Conservation (phyloP, 768 basidiomycete genomes). For the Tulasnella sp. region DNA sequence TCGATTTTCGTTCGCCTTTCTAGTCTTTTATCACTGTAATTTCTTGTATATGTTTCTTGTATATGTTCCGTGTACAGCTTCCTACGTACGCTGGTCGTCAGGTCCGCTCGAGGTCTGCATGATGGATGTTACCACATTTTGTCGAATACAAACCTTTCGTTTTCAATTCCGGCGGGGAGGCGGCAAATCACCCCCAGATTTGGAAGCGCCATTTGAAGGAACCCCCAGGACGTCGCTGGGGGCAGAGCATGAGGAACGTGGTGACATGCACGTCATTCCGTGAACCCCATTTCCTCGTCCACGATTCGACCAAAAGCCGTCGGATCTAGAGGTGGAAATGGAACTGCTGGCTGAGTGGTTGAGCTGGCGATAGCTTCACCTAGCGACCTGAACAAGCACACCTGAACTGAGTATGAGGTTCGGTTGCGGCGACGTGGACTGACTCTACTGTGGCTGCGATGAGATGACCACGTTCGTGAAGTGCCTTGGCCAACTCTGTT, state of each 20-base stretch:
- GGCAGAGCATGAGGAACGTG: not conserved
- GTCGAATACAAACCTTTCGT: too few species aligned
- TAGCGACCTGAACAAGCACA: conserved; percentile 39
- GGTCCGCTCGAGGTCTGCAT: not conserved
- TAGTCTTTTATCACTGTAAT: not conserved
- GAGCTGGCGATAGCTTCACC: conserved; percentile 53
- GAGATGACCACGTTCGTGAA: conserved; percentile 58
- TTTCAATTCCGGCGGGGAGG: too few species aligned
- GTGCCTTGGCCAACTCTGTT: conserved; percentile 71
- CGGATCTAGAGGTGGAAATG: conserved; percentile 68
- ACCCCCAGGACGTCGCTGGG: too few species aligned
- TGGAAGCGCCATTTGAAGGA: too few species aligned
- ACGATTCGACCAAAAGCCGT: conserved; percentile 59
- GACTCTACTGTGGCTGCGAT: conserved; percentile 57
- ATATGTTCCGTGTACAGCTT: not conserved
- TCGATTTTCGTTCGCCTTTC: not conserved
- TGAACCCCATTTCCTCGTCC: conserved; percentile 77
- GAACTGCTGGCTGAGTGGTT: conserved; percentile 45
- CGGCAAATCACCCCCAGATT: too few species aligned
- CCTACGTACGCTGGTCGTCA: not conserved
- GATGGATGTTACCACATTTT: not conserved
- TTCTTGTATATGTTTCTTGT: not conserved
- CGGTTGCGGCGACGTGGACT: conserved; percentile 45
- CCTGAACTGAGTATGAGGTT: not conserved
- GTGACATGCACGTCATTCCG: conserved; percentile 34